Base-by-base conservation (phyloP, 2,329 filamentous ascomycete genomes). In the Exophiala spinifera region DNA sequence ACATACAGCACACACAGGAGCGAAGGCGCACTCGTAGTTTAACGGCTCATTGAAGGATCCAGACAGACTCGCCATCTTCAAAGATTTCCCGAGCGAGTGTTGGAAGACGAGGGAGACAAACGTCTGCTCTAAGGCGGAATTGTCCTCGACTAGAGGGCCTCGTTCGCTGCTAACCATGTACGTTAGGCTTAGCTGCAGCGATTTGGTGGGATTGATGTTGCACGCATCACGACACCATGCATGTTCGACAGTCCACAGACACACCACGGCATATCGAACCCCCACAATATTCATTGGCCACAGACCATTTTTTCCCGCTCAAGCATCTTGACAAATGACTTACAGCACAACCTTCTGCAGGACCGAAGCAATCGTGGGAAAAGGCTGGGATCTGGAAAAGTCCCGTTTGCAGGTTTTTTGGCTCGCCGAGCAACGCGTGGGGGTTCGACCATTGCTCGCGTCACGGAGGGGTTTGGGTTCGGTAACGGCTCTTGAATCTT, bases 261-360 rank as follows among this genome's bases (percentile, higher is more conserved):
- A 33, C 50, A 45, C 37, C 39, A 49, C 36, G 46, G 28, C 11
- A 36, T 19, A 51, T 15, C 14, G 37, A 54, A 61, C 51, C 55
- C 52, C 56, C 53, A 56, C 54, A 57, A 42, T 39, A 51, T 39
- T 17, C 19, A 51, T 39, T 17, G 13, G 33, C 28, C 17, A 17
- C 11, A 20, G 7, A 15, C n/a, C n/a, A 20, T 36, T 15, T 34
- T 17, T 19, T 44, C 19, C 13, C 11, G 6, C 17, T n/a, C 14
- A 19, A 39, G 17, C n/a, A 6, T 39, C 36, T 39, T 39, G 36
- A 39, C 36, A 39, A 39, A 39, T 39, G 36, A 39, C 7, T n/a
- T 15, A 19, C 17, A 6, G 14, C 36, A 15, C 17, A 15, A 19
- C 17, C 14, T 39, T 39, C 36, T 39, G 36, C 36, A 39, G 6